Evolutionary conservation across 2,329 filamentous ascomycete genomes (phyloP).

Genomic region (Aspergillus sp.): DNA sequence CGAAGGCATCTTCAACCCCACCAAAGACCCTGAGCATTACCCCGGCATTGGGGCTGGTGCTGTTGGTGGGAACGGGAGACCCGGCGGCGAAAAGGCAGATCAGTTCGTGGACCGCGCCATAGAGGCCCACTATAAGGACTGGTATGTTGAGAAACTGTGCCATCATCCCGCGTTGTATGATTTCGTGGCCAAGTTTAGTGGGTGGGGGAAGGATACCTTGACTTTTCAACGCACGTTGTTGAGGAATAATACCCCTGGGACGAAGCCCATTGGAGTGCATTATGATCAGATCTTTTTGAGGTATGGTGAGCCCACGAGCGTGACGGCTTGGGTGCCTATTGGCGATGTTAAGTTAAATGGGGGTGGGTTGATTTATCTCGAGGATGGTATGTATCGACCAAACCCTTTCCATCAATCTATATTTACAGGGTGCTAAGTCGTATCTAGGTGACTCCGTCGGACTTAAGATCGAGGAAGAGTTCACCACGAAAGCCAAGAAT

Average conservation of each 20-base stretch:
- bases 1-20: slow-evolving; percentile 54
- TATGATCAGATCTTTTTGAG: slow-evolving; percentile 61
- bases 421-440: not conserved
- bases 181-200: slow-evolving; percentile 54
- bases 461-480: slow-evolving; percentile 47
- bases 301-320: slow-evolving; percentile 54
- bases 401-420: not conserved
- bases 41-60: slow-evolving; percentile 57
- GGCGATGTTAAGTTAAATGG: slow-evolving; percentile 55
- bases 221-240: slow-evolving; percentile 51
- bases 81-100: slow-evolving; percentile 44
- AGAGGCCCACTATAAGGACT: slow-evolving; percentile 53
- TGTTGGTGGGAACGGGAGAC: slow-evolving; percentile 45
- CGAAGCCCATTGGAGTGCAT: slow-evolving; percentile 60
- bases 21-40: slow-evolving; percentile 45
- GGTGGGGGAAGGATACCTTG: slow-evolving; percentile 54
- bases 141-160: slow-evolving; percentile 57
- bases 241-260: slow-evolving; percentile 57
- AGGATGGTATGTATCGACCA: slow-evolving; percentile 35
- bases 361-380: slow-evolving; percentile 61
- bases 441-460: slow-evolving; percentile 46
- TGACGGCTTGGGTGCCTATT: slow-evolving; percentile 61
- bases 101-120: slow-evolving; percentile 53
- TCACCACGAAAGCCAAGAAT: slow-evolving; percentile 45
- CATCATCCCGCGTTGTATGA: slow-evolving; percentile 51